phyloP scores from a whole-genome alignment of 192 early-diverging fungal genomes.

The Haplosporangium gracile region DNA sequence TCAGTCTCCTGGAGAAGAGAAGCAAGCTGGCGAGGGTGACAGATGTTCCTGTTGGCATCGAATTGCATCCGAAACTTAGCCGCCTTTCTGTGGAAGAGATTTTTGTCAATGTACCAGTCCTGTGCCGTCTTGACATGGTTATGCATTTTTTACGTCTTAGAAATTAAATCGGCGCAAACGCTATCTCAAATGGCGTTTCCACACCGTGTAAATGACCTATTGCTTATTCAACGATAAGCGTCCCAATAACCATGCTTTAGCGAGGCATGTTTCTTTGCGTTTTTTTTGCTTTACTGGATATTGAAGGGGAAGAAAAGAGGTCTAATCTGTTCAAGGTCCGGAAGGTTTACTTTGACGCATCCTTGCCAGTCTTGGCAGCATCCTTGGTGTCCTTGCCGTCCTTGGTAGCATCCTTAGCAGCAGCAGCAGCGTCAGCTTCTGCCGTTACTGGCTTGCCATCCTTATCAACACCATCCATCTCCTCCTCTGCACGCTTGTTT shows the following conservation, averaged over 20 bases:
- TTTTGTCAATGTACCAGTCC: conserved; percentile 89
- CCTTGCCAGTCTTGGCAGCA: conserved; percentile 42
- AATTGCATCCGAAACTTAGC: conserved; percentile 84
- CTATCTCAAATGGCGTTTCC: no score
- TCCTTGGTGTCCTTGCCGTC: conserved; percentile 46
- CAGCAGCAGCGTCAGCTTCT: neutral
- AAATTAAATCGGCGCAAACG: no score
- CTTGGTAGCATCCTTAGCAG: conserved; percentile 16
- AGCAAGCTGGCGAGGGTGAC: conserved; percentile 77
- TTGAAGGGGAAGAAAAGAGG: neutral
- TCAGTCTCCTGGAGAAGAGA: conserved; percentile 76
- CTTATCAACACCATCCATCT: conserved; percentile 40
- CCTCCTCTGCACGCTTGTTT: conserved; percentile 66
- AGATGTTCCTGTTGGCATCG: conserved; percentile 78
- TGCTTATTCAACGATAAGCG: no score
- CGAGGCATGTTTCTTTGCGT: neutral
- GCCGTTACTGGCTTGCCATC: conserved; percentile 28
- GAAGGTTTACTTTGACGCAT: conserved; percentile 36
- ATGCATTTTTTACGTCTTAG: no score
- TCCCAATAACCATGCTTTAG: no score
- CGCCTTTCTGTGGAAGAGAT: conserved; percentile 79
- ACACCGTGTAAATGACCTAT: no score
- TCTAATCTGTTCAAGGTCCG: neutral
- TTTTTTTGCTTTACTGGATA: neutral
- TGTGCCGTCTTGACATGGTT: conserved; percentile 78